Evolutionary conservation across 2,329 filamentous ascomycete species (phyloP), one percentile per base, ranked within the genome.

Genomic region (Claviceps capensis): DNA sequence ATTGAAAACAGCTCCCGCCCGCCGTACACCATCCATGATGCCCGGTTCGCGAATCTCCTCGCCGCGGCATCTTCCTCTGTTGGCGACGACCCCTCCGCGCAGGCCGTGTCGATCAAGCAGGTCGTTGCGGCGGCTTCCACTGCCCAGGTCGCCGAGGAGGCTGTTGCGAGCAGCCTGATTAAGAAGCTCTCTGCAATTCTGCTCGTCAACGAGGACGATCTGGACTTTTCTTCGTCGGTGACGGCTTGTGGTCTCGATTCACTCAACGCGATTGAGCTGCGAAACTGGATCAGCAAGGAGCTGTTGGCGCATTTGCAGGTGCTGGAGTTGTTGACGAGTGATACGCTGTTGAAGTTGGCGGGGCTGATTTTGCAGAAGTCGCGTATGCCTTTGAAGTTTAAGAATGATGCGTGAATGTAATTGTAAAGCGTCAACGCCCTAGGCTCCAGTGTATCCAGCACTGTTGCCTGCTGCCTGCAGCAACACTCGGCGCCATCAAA

Each of bases 251-350:
- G 64, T 0, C 65, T 76, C 8, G 73, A 76, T 60, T 75, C 72
- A 3, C 67, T 76, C 4, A 69, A 74, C 16, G 72, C 72, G 0
- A 73, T 75, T 47, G 72, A 75, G 62, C 65, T 75, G 50, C 70
- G 73, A 19, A 75, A 75, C 61, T 76, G 71, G 65, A 71, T 76
- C 50, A 71, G 70, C 14, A 69, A 72, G 52, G 72, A 74, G 60
- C 51, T 62, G 8, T 66, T 34, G 67, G 55, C 55, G 2, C 59
- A 73, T 51, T 58, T 79, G 59, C 75, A 79, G 62, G 75, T 80
- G 0, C 61, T 80, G 54, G 76, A 81, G 59, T 60, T 80, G 54
- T 62, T 79, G 40, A 74, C 71, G 9, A 76, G 73, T 57, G 75
- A 75, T 2, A 72, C 68, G 16, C 45, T 63, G 42, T 47, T 47